Conservation (phyloP, 2,329 filamentous ascomycete genomes). For the Exophiala mesophila region DNA sequence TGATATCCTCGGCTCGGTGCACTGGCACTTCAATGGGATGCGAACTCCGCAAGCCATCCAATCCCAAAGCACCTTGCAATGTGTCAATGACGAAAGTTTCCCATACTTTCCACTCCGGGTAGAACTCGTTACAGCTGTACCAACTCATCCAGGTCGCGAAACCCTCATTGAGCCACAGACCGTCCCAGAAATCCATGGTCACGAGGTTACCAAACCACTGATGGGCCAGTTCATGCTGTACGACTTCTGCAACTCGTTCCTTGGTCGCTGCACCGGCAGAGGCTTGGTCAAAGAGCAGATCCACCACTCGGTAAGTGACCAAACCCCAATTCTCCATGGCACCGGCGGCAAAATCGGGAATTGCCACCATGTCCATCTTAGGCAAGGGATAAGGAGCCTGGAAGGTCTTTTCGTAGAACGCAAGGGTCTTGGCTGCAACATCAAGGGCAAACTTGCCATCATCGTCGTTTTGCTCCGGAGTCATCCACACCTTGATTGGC, state of each 20-base stretch:
- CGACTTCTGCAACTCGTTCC: conserved; percentile 88
- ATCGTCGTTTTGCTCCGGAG: conserved; percentile 82
- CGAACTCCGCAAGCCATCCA: conserved; percentile 89
- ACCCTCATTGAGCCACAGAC: conserved; percentile 90
- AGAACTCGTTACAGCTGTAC: conserved; percentile 93
- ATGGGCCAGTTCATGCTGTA: conserved; percentile 94
- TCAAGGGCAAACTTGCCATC: conserved; percentile 87
- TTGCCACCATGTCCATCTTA: conserved; percentile 95
- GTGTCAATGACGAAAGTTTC: conserved; percentile 91
- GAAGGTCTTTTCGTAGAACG: conserved; percentile 94
- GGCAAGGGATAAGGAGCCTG: conserved; percentile 79
- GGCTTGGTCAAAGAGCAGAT: conserved; percentile 87
- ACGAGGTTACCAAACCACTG: conserved; percentile 98
- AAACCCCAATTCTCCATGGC: conserved; percentile 99
- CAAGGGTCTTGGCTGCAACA: conserved; percentile 80
- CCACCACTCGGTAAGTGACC: conserved; percentile 89
- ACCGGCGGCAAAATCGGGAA: conserved; percentile 91
- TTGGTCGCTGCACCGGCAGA: conserved; percentile 82
- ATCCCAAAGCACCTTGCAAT: conserved; percentile 76
- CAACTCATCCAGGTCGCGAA: conserved; percentile 91
- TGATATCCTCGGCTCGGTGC: conserved; percentile 91
- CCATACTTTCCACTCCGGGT: conserved; percentile 98
- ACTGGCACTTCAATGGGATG: conserved; percentile 96
- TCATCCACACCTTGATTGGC: conserved; percentile 89
- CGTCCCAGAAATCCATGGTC: conserved; percentile 99